phyloP scores from a whole-genome alignment of 331 rosid genomes.

The Erythrophleum ivorense region DNA sequence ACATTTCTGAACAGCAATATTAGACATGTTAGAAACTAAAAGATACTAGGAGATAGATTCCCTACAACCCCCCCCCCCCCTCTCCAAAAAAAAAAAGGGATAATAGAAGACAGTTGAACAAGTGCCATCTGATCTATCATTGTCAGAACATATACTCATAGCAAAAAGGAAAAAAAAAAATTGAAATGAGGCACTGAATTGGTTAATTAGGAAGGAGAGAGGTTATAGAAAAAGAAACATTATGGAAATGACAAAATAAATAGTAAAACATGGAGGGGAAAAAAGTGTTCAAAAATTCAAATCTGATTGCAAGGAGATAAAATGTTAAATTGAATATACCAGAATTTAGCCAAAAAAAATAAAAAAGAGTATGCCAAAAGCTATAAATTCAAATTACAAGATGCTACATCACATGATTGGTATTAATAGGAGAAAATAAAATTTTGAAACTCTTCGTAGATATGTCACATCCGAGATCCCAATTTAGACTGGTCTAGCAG shows the following conservation, averaged over 20 bases:
- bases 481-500: neutral
- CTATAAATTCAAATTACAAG: constrained; percentile 23
- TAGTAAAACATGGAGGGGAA: neutral
- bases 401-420: constrained; percentile 29
- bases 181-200: constrained; percentile 19
- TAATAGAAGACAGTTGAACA: constrained; percentile 10
- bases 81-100: neutral
- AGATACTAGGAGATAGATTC: neutral
- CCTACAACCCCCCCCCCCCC: too few relatives aligned
- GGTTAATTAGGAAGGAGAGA: neutral
- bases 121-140: neutral
- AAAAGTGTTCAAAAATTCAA: neutral
- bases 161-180: neutral
- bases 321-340: neutral
- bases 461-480: neutral
- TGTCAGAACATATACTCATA: neutral
- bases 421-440: constrained; percentile 4
- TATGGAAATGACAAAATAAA: neutral
- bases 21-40: constrained; percentile 34
- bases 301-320: constrained; percentile 1
- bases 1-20: constrained; percentile 57
- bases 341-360: neutral
- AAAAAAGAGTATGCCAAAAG: neutral
- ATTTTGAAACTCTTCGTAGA: too few relatives aligned
- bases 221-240: neutral